Conservation (phyloP, 352 stramenopile species). For the Phytophthora foliorum region DNA sequence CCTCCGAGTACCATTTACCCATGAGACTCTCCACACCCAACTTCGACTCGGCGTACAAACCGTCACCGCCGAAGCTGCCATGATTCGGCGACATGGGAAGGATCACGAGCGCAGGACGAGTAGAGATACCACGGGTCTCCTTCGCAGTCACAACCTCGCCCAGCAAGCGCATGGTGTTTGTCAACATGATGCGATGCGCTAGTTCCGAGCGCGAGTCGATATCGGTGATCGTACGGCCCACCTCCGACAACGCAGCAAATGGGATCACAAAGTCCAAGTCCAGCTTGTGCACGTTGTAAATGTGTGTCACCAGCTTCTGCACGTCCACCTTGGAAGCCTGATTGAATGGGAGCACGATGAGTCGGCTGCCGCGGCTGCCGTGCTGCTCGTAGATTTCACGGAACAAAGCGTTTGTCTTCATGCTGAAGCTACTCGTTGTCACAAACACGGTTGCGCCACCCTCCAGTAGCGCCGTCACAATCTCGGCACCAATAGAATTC, state of each 20-base stretch:
- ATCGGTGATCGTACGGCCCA: constrained; percentile 79
- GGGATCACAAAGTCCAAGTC: constrained; percentile 91
- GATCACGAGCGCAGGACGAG: constrained; percentile 79
- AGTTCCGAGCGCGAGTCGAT: constrained; percentile 85
- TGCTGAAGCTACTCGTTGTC: constrained; percentile 84
- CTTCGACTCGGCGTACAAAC: constrained; percentile 91
- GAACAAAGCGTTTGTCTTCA: constrained; percentile 66
- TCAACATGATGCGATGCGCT: constrained; percentile 91
- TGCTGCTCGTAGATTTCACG: constrained; percentile 88
- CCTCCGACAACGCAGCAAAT: constrained; percentile 86
- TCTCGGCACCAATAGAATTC: constrained; percentile 85
- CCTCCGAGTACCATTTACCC: constrained; percentile 89
- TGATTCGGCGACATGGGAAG: constrained; percentile 90
- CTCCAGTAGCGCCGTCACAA: constrained; percentile 89
- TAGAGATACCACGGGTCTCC: constrained; percentile 76
- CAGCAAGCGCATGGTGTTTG: constrained; percentile 87
- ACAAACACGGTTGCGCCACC: constrained; percentile 87
- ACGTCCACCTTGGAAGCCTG: constrained; percentile 86
- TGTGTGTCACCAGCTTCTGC: constrained; percentile 73
- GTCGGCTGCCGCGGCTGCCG: constrained; percentile 77
- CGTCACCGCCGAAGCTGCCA: constrained; percentile 87
- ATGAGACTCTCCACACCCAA: constrained; percentile 88
- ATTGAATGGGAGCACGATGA: constrained; percentile 90
- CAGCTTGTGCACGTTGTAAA: constrained; percentile 85
- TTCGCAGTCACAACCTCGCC: constrained; percentile 84